These are phyloP conservation scores for Musa itinerans DNA, from an alignment of 176 grass and related monocot species.

Conservation along the genomic window DNA sequence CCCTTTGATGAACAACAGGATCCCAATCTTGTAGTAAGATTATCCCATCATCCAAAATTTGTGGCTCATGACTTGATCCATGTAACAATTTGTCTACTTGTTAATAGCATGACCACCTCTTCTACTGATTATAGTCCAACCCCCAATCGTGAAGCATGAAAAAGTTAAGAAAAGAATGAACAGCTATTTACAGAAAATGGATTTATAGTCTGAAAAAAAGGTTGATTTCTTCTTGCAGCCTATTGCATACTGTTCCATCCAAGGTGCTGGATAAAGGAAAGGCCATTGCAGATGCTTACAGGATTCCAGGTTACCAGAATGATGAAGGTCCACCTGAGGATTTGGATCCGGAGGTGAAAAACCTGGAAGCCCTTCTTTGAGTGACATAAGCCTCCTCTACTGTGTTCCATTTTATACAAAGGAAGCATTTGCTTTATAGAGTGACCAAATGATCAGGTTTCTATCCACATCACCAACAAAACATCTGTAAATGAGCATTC, in stretches of 20 bases:
- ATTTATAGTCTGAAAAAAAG: no score
- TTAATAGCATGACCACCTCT: background rate
- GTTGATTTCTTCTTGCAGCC: constrained; percentile 30
- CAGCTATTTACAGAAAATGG: no score
- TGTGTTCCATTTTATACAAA: no score
- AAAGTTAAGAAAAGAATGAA: no score
- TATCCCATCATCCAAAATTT: background rate
- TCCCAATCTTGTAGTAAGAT: background rate
- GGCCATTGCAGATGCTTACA: constrained; percentile 89
- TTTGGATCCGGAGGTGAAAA: constrained; percentile 48
- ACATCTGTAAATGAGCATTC: no score
- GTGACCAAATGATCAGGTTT: no score
- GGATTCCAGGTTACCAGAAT: constrained; percentile 35
- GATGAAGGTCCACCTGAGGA: constrained; percentile 22
- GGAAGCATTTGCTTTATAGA: no score
- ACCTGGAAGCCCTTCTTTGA: constrained; percentile 65
- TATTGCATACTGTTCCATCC: constrained; percentile 71
- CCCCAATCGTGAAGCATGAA: no score
- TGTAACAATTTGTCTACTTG: background rate
- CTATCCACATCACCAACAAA: no score
- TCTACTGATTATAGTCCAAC: background rate
- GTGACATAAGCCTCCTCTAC: background rate
- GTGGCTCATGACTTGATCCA: background rate
- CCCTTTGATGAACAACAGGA: background rate
- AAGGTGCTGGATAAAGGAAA: constrained; percentile 76